Evolutionary conservation across 1,139 yeast species (phyloP).

Genomic region (Yamadazyma dendronema): DNA sequence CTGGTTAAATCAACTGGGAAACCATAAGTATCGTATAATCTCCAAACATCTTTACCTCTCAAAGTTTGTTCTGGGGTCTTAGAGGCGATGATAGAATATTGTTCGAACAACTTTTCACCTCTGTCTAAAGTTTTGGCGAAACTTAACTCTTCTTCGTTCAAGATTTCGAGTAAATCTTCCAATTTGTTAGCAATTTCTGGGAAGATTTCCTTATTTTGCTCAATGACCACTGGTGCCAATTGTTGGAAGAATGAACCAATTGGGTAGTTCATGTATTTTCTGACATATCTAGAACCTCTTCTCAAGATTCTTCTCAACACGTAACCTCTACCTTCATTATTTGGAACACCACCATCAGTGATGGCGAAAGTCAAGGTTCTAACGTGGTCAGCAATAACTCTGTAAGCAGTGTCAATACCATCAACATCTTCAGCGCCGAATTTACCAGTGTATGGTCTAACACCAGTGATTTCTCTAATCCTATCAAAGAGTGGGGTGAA

Average conservation of each 20-base stretch:
- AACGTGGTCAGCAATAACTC: slow-evolving; percentile 97
- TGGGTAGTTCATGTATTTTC: slow-evolving; percentile 94
- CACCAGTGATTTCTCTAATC: slow-evolving; percentile 91
- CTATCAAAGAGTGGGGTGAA: slow-evolving; percentile 81
- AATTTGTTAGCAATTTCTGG: slow-evolving; percentile 82
- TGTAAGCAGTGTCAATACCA: slow-evolving; percentile 96
- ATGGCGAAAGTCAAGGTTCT: slow-evolving; percentile 94
- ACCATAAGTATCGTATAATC: slow-evolving; percentile 98
- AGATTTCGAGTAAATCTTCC: slow-evolving; percentile 78
- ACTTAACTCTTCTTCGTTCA: slow-evolving; percentile 93
- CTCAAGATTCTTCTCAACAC: slow-evolving; percentile 94
- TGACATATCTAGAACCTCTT: slow-evolving; percentile 96
- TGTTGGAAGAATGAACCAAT: slow-evolving; percentile 91
- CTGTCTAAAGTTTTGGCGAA: slow-evolving; percentile 95
- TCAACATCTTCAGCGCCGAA: slow-evolving; percentile 90
- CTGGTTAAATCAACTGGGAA: slow-evolving; percentile 98
- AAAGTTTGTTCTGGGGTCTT: slow-evolving; percentile 73
- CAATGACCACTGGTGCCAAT: slow-evolving; percentile 89
- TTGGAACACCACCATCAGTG: slow-evolving; percentile 98
- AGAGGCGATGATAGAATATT: slow-evolving; percentile 81
- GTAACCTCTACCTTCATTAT: slow-evolving; percentile 98
- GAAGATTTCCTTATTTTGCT: slow-evolving; percentile 82
- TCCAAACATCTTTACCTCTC: slow-evolving; percentile 95
- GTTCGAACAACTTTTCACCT: slow-evolving; percentile 95
- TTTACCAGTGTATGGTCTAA: slow-evolving; percentile 85